Evolutionary conservation across 1,284 basidiomycete genomes (phyloP), one percentile per base, ranked within the genome.

Genomic region (Phlebopus sp.): DNA sequence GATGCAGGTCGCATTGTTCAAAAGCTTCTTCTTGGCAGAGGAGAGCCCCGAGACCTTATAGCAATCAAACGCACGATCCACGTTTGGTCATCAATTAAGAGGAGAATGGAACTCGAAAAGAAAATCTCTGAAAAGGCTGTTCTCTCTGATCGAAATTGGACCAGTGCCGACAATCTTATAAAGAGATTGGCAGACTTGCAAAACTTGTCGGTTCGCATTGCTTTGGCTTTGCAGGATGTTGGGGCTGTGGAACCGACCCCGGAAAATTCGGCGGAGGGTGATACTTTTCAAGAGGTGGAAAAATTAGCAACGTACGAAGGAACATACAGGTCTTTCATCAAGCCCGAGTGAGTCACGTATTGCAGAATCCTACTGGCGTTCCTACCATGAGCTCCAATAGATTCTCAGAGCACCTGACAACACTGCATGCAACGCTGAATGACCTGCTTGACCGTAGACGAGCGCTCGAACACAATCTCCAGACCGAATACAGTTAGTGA

Each of bases 1-100:
- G 94, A 97, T 64, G 77, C 82, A 2, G 78, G 81, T 41, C 84
- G 93, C 13, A 79, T 92, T 46, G 75, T 91, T 10, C 93, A 97
- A 62, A 82, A 81, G 47, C 87, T 96, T 59, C 69, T 86, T 8
- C 74, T 88, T 3, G 76, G 84, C 5, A 77, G 83, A 50, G 90
- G 90, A 14, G 81, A 82, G 51, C 69, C 79, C 10, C 71, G 69
- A 46, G 92, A 93, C 60, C 70, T 93, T 14, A 64, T 80, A 13
- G 70, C 81, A 2, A 75, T 93, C 37, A 78, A 77, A 51, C 71
- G 72, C 25, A 82, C 84, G 3, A 80, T 90, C 46, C 69, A 67
- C 8, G 67, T 71, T 14, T 90, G 87, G 86, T 53, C 65, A 13
- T 60, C 62, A 10, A 75, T 90, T 44, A 67, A 68, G 53, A 61